These are phyloP conservation scores for Populus nigra DNA, from an alignment of 345 rosid genomes.

Conservation along the genomic window DNA sequence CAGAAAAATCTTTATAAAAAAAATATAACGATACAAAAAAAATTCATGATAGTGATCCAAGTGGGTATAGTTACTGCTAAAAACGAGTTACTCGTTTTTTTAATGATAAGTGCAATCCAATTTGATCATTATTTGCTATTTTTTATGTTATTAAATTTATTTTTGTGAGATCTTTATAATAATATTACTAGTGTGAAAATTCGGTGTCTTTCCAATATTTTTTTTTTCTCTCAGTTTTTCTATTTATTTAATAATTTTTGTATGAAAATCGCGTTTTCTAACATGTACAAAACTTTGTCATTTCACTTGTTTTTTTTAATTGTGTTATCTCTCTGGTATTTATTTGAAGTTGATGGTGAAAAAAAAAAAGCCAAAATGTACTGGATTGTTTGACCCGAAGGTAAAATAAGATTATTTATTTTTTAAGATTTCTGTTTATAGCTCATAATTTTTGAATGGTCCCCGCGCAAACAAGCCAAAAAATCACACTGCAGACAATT, in stretches of 20 bases:
- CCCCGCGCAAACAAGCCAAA: background rate
- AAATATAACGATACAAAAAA: too few species aligned
- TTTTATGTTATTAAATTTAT: too few species aligned
- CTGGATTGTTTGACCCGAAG: background rate
- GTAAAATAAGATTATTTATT: background rate
- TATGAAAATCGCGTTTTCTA: too few species aligned
- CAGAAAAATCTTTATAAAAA: rapidly evolving
- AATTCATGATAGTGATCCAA: rapidly evolving
- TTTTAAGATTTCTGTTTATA: background rate
- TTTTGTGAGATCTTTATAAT: too few species aligned
- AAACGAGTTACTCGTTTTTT: too few species aligned
- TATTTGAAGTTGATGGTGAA: too few species aligned
- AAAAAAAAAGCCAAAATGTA: too few species aligned
- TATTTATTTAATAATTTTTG: too few species aligned
- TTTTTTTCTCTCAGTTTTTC: rapidly evolving
- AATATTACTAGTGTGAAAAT: rapidly evolving
- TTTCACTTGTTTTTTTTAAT: too few species aligned
- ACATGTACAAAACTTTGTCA: too few species aligned
- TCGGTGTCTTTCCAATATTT: rapidly evolving
- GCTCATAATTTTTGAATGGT: background rate
- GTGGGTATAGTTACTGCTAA: rapidly evolving
- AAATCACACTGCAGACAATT: background rate
- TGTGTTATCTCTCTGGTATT: too few species aligned
- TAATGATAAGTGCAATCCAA: rapidly evolving
- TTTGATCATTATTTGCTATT: rapidly evolving